These are phyloP conservation scores for Pyricularia sp. DNA, from an alignment of 2,329 filamentous ascomycete genomes.

Conservation along the genomic window DNA sequence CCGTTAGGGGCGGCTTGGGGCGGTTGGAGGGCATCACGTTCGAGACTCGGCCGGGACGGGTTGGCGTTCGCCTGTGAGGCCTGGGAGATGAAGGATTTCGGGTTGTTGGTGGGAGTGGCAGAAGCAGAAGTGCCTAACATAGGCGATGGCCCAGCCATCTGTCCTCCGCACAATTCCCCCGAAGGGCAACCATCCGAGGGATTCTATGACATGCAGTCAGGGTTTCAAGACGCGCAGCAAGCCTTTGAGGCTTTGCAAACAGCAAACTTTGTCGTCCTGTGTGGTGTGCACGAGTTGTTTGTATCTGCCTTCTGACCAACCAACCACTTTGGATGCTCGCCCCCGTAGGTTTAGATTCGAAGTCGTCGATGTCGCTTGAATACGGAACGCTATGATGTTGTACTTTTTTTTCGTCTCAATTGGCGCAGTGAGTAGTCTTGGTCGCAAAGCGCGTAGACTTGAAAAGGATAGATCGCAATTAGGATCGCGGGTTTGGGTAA, in stretches of 20 bases:
- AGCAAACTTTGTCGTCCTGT: neutral
- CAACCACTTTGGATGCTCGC: neutral
- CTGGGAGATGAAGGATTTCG: slow-evolving; percentile 37
- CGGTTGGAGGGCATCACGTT: slow-evolving; percentile 39
- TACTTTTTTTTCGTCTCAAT: neutral
- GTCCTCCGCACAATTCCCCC: slow-evolving; percentile 16
- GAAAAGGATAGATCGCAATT: neutral
- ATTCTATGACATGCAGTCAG: slow-evolving; percentile 3
- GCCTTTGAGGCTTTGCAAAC: neutral
- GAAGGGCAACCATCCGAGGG: slow-evolving; percentile 5
- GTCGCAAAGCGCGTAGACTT: neutral
- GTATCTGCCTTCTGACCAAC: neutral
- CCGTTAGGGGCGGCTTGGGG: slow-evolving; percentile 39
- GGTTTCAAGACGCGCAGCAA: neutral
- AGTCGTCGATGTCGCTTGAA: neutral
- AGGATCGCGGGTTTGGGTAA: neutral
- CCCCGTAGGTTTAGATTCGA: neutral
- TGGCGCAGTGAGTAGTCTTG: neutral
- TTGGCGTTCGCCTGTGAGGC: slow-evolving; percentile 26
- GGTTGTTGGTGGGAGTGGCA: slow-evolving; percentile 37
- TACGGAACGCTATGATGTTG: neutral
- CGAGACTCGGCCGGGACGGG: slow-evolving; percentile 35
- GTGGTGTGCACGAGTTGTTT: neutral
- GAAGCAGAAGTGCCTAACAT: slow-evolving; percentile 46
- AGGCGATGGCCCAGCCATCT: slow-evolving; percentile 26